A percentile compares a stretch with the other conserved stretches of the same genome.
Conservation (phyloP, 2,329 filamentous ascomycete species). For the Penicillium sp. region DNA sequence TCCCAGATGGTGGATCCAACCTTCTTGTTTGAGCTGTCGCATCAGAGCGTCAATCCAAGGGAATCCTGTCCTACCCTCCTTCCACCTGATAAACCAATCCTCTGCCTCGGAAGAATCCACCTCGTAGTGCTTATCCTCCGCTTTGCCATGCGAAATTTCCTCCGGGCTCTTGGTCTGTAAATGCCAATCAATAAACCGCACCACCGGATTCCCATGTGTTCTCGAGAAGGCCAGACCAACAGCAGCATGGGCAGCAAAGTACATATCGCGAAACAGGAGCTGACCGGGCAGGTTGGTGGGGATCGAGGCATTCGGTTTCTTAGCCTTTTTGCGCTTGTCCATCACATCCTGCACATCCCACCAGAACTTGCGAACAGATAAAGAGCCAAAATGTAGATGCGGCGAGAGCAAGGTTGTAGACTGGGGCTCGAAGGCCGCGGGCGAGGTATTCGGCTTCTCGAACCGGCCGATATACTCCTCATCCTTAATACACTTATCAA, state of each 20-base stretch:
- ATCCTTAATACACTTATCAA: slow-evolving; percentile 64
- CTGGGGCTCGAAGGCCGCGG: slow-evolving; percentile 73
- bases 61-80: slow-evolving; percentile 71
- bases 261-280: slow-evolving; percentile 80
- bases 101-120: slow-evolving; percentile 67
- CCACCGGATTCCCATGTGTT: slow-evolving; percentile 67
- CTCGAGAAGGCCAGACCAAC: slow-evolving; percentile 68
- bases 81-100: slow-evolving; percentile 70
- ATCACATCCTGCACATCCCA: slow-evolving; percentile 70
- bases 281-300: slow-evolving; percentile 75
- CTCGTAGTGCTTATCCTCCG: slow-evolving; percentile 64
- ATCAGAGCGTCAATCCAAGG: slow-evolving; percentile 82
- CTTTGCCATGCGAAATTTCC: slow-evolving; percentile 41
- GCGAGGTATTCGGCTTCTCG: slow-evolving; percentile 75
- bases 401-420: slow-evolving; percentile 75
- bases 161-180: slow-evolving; percentile 62
- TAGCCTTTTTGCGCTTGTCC: slow-evolving; percentile 58
- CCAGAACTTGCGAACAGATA: slow-evolving; percentile 74
- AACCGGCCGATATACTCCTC: slow-evolving; percentile 73
- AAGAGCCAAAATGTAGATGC: slow-evolving; percentile 73
- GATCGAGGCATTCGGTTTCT: slow-evolving; percentile 58
- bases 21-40: slow-evolving; percentile 71
- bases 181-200: slow-evolving; percentile 80
- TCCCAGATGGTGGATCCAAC: slow-evolving; percentile 81
- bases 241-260: slow-evolving; percentile 75